phyloP scores from a whole-genome alignment of 768 basidiomycete species.

The Termitomyces heimii region DNA sequence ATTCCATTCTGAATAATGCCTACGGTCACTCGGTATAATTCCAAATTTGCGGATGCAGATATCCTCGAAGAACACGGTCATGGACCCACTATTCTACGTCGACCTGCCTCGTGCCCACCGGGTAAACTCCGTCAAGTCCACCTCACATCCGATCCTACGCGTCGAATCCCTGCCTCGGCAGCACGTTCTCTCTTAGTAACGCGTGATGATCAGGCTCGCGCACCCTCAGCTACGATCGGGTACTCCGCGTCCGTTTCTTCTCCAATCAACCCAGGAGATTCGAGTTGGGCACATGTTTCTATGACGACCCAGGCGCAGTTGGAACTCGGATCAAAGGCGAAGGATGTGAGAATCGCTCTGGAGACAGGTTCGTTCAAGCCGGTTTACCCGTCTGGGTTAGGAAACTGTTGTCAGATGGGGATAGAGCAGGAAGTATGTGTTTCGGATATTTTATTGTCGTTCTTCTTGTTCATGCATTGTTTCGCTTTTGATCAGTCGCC shows the following conservation, averaged over 20 bases:
- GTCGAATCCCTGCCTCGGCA: not conserved
- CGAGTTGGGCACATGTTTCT: not conserved
- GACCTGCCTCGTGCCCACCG: conserved; percentile 3
- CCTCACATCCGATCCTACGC: not conserved
- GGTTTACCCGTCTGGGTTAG: not conserved
- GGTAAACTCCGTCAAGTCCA: not conserved
- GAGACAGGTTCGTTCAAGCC: not conserved
- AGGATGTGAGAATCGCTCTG: not conserved
- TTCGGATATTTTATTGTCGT: too few relatives aligned
- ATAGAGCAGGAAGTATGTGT: not conserved
- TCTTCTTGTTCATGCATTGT: not conserved
- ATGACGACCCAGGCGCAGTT: not conserved
- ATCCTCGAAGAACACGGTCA: not conserved
- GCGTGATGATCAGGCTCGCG: conserved; percentile 1
- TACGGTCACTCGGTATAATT: not conserved
- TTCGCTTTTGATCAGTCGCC: not conserved
- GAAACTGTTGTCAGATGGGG: not conserved
- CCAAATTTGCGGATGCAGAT: not conserved
- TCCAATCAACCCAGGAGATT: not conserved
- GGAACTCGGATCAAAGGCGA: not conserved
- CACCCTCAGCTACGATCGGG: not conserved
- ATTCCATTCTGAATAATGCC: not conserved
- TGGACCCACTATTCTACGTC: not conserved
- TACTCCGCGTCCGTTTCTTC: not conserved
- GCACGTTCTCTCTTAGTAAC: not conserved